Conservation (phyloP, 2,329 filamentous ascomycete species). For the Claviceps lovelessii region DNA sequence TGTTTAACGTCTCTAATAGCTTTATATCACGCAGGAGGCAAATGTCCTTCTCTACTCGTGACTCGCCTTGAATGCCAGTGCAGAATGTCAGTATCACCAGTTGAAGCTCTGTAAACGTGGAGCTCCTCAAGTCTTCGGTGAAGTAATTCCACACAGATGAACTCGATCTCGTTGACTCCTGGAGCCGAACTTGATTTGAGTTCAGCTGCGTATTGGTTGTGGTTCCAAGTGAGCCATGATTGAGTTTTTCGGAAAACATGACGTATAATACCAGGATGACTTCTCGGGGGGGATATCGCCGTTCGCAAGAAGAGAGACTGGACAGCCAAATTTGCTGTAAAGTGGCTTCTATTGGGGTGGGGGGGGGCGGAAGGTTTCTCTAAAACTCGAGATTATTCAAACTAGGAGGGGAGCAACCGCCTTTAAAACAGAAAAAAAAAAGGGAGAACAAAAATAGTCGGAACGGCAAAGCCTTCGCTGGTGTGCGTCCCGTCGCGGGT, state of each 20-base stretch:
- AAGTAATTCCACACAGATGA: constrained; percentile 8
- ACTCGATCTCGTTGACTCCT: neutral
- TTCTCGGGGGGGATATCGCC: too few species aligned
- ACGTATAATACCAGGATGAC: neutral
- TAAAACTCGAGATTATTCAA: neutral
- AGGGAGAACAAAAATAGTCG: neutral
- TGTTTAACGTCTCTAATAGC: neutral
- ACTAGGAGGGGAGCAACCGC: neutral
- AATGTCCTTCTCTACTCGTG: neutral
- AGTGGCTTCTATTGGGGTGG: neutral
- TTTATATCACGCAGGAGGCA: neutral
- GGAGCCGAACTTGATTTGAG: neutral
- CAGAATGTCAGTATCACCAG: constrained; percentile 34
- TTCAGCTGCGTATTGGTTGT: neutral
- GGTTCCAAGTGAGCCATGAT: neutral
- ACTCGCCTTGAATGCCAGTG: constrained; percentile 34
- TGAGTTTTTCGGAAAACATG: neutral
- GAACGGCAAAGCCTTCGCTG: neutral
- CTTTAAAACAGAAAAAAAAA: too few species aligned
- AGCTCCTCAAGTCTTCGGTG: constrained; percentile 21
- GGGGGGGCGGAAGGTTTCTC: too few species aligned
- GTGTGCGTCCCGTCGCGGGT: neutral
- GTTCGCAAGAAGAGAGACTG: too few species aligned
- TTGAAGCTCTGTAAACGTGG: constrained; percentile 29
- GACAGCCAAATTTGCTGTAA: neutral